Evolutionary conservation across 306 rosid species (phyloP), one percentile per base, ranked within the genome.

Genomic region (Malus orientalis): DNA sequence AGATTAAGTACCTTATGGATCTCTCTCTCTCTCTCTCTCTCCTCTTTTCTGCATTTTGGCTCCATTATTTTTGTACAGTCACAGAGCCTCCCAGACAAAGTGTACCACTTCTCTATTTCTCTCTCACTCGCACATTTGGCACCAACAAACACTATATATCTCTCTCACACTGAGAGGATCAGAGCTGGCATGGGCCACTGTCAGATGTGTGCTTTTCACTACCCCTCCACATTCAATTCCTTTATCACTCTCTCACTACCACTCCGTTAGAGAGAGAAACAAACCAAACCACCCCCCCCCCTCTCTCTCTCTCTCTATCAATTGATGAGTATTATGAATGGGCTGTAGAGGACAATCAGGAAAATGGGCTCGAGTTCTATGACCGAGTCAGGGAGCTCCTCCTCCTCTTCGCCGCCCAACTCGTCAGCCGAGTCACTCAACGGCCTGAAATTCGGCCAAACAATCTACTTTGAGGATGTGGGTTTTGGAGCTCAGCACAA

Each of bases 381-480:
- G 51, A 82, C 89, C 23, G 89, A 89, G 71, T 76, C 92, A 9
- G 87, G 84, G 23, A 79, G 85, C 49, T 85, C 90, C 32, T 72
- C 89, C 33, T 73, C 84, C 70, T 82, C 89, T 51, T 81, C 88
- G 29, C 86, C 90, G 1, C 83, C 85, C 7, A 82, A 73, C 89
- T 84, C 93, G 19, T 88, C 93, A 32, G 13, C 91, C 30, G 90
- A 87, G 62, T 84, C 92, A 1, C 90, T 90, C 63, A 80, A 94
- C 51, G 96, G 96, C 58, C 79, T 91, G 77, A 88, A 90, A 80
- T 90, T 90, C 33, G 97, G 98, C 63, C 86, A 78, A 42, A 86
- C 87, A 80, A 86, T 95, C 70, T 95, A 95, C 83, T 92, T 92
- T 54, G 96, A 90, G 79, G 96, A 95, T 74, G 85, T 62, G 77